Evolutionary conservation across 352 stramenopile genomes (phyloP).

Genomic region (Globisporangium uncinulatum): DNA sequence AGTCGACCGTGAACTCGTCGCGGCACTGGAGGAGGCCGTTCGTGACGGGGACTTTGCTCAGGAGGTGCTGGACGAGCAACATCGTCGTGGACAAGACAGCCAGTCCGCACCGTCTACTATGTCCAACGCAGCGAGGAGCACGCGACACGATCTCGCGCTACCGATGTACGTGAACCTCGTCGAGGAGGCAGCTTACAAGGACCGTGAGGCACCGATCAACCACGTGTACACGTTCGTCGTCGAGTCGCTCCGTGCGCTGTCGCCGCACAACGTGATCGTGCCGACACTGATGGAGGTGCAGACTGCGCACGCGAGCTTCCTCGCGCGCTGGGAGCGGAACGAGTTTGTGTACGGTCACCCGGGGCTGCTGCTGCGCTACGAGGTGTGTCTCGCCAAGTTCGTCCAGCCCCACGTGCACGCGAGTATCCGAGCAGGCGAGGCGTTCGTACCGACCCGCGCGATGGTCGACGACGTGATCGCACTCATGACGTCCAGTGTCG

Average conservation of each 20-base stretch:
- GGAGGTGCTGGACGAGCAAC: constrained; percentile 4
- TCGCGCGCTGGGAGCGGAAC: constrained; percentile 31
- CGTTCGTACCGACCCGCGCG: constrained; percentile 7
- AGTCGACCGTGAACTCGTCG: constrained; percentile 18
- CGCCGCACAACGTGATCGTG: constrained; percentile 22
- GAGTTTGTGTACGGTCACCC: constrained; percentile 25
- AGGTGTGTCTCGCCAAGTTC: constrained; percentile 43
- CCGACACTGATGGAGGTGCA: constrained; percentile 40
- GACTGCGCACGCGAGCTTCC: constrained; percentile 28
- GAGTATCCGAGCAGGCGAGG: constrained; percentile 12
- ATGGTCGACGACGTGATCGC: constrained; percentile 18
- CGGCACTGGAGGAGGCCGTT: constrained; percentile 21
- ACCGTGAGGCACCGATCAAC: constrained; percentile 18
- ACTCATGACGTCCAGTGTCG: constrained; percentile 47
- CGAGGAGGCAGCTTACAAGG: constrained; percentile 52
- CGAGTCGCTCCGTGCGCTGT: constrained; percentile 23
- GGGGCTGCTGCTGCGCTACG: constrained; percentile 50
- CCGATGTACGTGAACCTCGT: constrained; percentile 50
- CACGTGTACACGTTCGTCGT: constrained; percentile 43
- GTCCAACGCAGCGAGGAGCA: neutral
- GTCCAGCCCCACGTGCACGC: constrained; percentile 25
- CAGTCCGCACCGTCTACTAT: no score
- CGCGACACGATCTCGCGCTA: constrained; percentile 13
- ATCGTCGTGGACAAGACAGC: neutral
- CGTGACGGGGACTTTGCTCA: constrained; percentile 9